Evolutionary conservation across 2,329 filamentous ascomycete species (phyloP), one percentile per base, ranked within the genome.

Genomic region (Fusarium avenaceum): DNA sequence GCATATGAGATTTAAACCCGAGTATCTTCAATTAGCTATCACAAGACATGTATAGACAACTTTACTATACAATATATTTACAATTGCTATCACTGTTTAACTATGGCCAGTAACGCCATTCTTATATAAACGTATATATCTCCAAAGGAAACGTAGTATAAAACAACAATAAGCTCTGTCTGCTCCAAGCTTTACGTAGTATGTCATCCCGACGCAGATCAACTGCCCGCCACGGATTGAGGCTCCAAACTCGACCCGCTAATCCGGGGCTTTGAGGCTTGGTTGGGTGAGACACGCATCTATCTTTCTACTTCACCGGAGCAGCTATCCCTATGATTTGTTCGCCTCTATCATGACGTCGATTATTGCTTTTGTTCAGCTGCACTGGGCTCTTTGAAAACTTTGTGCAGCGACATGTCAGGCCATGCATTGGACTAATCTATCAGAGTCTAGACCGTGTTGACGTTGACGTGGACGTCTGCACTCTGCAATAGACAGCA

Each of bases 211-310:
- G 10, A 30, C 9, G 66, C 62, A 47, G 66, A 59, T 42, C 33
- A 42, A 33, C 5, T 28, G 48, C 32, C 52, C 11, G 20, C 26
- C 15, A n/a, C 38, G 45, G 13, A 33, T 19, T 66, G 57, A 47
- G 33, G 50, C 55, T 40, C 44, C 15, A 46, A 42, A 48, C 35
- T 43, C 33, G 45, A 69, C 65, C 57, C 40, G 44, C 66, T 49
- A 50, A 44, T 30, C 30, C 26, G 19, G 57, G 4, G 10, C 28
- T 30, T 28, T 30, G 11, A 11, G 28, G 33, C 33, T 26, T 32
- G n/a, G 57, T 30, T 44, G 30, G 20, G 38, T 51, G 57, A 67
- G 57, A 67, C 61, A 69, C 51, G 33, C 40, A 35, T 42, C 32
- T n/a, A 28, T 38, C 26, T 28, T 58, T 45, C 14, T 44, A 14